Evolutionary conservation across 2,329 filamentous ascomycete species (phyloP), one percentile per base, ranked within the genome.

Genomic region (Ascochyta pisi): DNA sequence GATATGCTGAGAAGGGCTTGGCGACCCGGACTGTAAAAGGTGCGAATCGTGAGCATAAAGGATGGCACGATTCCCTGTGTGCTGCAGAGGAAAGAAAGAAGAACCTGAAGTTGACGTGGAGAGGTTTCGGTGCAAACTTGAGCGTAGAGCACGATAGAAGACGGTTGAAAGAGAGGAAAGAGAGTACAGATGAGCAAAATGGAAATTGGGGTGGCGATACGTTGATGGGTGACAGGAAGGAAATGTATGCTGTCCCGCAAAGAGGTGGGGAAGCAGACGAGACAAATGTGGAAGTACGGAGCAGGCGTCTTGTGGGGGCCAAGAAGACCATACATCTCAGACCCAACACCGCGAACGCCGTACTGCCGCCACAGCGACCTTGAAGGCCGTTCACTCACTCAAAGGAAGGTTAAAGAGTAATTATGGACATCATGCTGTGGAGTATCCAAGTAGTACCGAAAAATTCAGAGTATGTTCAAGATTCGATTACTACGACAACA

Each of bases 51-150:
- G 69, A 71, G 51, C 63, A 69, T 45, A 62, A 46, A 12, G 50
- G 44, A 5, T 69, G 66, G 64, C 61, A 54, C 22, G 56, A 55
- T 7, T 54, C 53, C 1, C 26, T 71, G 45, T 26, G 38, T 31
- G 34, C 31, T 13, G 66, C 63, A 10, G 53, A 71, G 72, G 47
- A 78, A 79, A 27, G 77, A 75, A 10, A 77, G 77, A 27, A 44
- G 23, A 55, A 26, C 8, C 6, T 63, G 8, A 47, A 34, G 4
- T 27, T 64, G 7, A 44, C 56, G 3, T 64, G 61, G 64, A 63
- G 37, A 42, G 52, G 22, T 1, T 52, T 42, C 35, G 56, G 52
- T 8, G 44, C 29, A 6, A 61, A 63, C 7, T 23, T 56, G 37
- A 42, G 35, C 35, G 53, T 35, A 6, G 47, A 47, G 6, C 35